Evolutionary conservation across 2,329 filamentous ascomycete genomes (phyloP), one percentile per base, ranked within the genome.

Genomic region (Claviceps citrina): DNA sequence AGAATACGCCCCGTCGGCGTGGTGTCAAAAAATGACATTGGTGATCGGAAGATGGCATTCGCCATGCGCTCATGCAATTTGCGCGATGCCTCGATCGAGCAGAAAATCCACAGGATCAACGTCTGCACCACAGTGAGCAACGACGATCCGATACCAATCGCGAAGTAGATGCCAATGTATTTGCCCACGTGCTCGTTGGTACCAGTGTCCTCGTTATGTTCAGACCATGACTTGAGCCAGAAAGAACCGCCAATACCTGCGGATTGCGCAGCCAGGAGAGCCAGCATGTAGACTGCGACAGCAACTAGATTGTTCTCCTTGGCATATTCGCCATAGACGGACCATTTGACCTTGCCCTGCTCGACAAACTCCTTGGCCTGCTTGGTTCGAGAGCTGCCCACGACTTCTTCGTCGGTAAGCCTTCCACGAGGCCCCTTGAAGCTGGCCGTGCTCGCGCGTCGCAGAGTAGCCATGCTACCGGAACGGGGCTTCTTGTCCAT

Each of bases 1-100:
- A 98, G 68, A 52, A 98, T 95, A 42, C 93, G 78, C n/a, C 91
- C 91, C 46, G 87, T 81, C 3, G 91, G 91, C 2, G 91, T 98
- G 1, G 87, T 94, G 58, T 98, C 93, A 51, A 98, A 98, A 64
- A 98, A 98, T 51, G 78, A 91, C 91, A 98, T 98, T 40, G 91
- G 93, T 28, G 86, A 93, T 49, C 91, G 76, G 71, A 98, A 98
- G 51, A 96, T 95, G 15, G 91, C 86, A 52, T 82, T 91, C 32
- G 89, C 89, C 91, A 98, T 96, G 47, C 84, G 74, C 63, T 96
- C 91, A 58, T 98, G 91, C 42, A 98, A 71, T 64, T 96, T 98
- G 46, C 91, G 77, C 16, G 89, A 95, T 38, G 91, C 91, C 73
- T 98, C 91, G 46, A 98, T 98, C 4, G 91, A 96, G 64, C 93